phyloP scores from a whole-genome alignment of 1,284 basidiomycete species.

The Gymnopus androsaceus region DNA sequence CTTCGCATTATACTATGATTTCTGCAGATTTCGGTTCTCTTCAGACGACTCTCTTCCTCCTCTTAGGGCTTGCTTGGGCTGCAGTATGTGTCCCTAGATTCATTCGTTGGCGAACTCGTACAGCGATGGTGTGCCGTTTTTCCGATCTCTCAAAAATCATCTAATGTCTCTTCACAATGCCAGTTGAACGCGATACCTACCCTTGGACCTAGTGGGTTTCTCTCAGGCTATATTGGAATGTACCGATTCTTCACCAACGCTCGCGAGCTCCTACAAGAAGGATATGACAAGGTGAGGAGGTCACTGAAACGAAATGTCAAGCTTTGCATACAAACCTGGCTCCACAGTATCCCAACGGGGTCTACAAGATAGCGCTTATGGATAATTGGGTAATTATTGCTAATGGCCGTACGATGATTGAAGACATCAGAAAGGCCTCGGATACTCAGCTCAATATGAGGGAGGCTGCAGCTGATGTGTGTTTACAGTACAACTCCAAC shows the following conservation, averaged over 20 bases:
- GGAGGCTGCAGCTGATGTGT: slow-evolving; percentile 29
- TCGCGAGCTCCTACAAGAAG: slow-evolving; percentile 16
- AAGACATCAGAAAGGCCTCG: slow-evolving; percentile 34
- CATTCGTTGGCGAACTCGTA: too few species aligned
- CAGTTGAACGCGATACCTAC: too few species aligned
- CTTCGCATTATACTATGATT: too few species aligned
- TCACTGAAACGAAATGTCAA: background rate
- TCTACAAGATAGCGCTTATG: slow-evolving; percentile 33
- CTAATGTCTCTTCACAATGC: too few species aligned
- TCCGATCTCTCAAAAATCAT: too few species aligned
- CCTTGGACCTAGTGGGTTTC: too few species aligned
- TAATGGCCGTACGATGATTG: slow-evolving; percentile 29
- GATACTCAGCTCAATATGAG: slow-evolving; percentile 33
- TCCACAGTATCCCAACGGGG: slow-evolving; percentile 12
- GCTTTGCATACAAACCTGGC: background rate
- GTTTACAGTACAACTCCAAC: slow-evolving; percentile 23
- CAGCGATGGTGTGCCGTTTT: too few species aligned
- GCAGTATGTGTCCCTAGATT: too few species aligned
- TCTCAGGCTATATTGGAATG: too few species aligned
- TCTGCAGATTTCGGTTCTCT: too few species aligned
- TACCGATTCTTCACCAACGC: slow-evolving; percentile 11
- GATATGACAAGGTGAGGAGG: slow-evolving; percentile 12
- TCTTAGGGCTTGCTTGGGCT: too few species aligned
- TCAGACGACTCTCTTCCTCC: too few species aligned
- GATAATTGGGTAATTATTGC: slow-evolving; percentile 34